Conservation (phyloP, 192 early-diverging fungal genomes). For the Physocladia obscura region DNA sequence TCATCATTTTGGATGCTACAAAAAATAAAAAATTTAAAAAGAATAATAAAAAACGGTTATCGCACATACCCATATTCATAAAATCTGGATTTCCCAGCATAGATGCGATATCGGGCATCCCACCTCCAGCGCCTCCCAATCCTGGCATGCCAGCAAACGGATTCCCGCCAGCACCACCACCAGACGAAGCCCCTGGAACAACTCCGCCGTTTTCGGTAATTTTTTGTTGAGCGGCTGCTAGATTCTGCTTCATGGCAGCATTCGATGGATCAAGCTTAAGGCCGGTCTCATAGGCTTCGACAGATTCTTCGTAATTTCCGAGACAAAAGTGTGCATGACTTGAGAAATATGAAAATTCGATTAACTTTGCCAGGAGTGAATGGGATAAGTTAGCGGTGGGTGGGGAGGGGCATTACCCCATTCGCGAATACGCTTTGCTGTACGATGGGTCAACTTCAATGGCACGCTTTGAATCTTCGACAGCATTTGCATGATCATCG, state of each 20-base stretch:
- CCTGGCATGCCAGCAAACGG: constrained; percentile 57
- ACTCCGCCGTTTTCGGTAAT: constrained; percentile 26
- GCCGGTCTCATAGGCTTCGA: constrained; percentile 87
- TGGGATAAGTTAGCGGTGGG: neutral
- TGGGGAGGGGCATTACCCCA: constrained; percentile 60
- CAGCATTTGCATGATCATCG: constrained; percentile 81
- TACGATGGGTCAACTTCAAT: constrained; percentile 84
- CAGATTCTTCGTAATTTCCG: constrained; percentile 78
- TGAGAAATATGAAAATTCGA: neutral
- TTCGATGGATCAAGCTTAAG: constrained; percentile 77
- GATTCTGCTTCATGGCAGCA: constrained; percentile 73
- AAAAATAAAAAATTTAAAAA: neutral
- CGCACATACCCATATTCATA: constrained; percentile 79
- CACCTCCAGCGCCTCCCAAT: constrained; percentile 47
- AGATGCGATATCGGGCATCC: constrained; percentile 70
- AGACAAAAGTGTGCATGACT: constrained; percentile 91
- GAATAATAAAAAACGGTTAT: neutral
- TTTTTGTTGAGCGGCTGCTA: constrained; percentile 64
- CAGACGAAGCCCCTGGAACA: constrained; percentile 5
- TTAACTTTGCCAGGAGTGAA: neutral
- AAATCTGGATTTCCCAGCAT: constrained; percentile 92
- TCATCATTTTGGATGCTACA: constrained; percentile 47
- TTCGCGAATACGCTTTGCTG: constrained; percentile 88
- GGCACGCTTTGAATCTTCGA: constrained; percentile 83
- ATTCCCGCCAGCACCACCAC: constrained; percentile 29